Evolutionary conservation across 2,329 filamentous ascomycete genomes (phyloP), one percentile per base, ranked within the genome.

Genomic region (Coniochaeta sp.): DNA sequence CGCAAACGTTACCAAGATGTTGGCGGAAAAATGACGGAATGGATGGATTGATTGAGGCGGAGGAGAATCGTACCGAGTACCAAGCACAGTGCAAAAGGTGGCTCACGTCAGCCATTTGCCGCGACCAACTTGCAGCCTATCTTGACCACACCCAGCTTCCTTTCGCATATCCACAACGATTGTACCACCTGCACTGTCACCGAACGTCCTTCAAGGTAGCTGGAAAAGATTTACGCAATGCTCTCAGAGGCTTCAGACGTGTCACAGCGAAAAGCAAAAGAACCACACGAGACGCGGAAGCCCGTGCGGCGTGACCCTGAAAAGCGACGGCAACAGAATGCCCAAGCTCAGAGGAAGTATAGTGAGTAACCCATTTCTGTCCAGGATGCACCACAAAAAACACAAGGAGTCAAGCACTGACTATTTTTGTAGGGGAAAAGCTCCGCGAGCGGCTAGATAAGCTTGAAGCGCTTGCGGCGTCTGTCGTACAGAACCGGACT

Each of bases 321-420:
- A 62, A 68, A 66, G 61, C 61, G 66, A 58, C 61, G 66, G 7
- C 64, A 62, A 40, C 66, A 68, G 59, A 68, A 68, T 17, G 59
- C 66, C 14, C 62, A 64, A 47, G 66, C 66, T 8, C 66, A 68
- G 52, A 63, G 64, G 59, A 67, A 65, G 34, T 68, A 68, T 44
- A 62, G 66, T 68, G 38, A 62, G 66, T 59, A 19, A n/a, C n/a
- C n/a, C 22, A 17, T 9, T 6, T n/a, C 24, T 28, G 11, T 28
- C 7, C 7, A 47, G 19, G 11, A 26, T 5, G 43, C 19, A 6
- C 22, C 1, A 11, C 17, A 22, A 26, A 5, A 8, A 24, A 22
- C 19, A 24, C 57, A n/a, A n/a, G n/a, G n/a, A n/a, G 5, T 11
- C 47, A 1, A n/a, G n/a, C n/a, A 59, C 1, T 8, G 16, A 8